phyloP scores from a whole-genome alignment of 1,284 basidiomycete genomes.

The Pseudozyma sp. region DNA sequence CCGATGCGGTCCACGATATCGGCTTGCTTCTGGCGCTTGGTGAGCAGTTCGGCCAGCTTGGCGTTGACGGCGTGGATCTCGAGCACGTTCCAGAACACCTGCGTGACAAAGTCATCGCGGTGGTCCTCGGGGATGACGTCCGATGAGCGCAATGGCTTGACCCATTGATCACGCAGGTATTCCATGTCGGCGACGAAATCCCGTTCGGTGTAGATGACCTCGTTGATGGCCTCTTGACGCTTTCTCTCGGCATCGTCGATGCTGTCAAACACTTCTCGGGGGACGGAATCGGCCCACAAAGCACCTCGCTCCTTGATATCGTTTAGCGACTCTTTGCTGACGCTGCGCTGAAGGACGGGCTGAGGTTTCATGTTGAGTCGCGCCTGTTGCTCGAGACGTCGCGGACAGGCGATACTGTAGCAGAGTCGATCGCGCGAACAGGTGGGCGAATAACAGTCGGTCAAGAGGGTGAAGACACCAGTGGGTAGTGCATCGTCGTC shows the following conservation, averaged over 20 bases:
- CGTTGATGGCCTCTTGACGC: constrained; percentile 98
- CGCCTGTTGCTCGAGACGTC: constrained; percentile 92
- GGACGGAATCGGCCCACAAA: constrained; percentile 97
- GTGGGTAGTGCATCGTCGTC: constrained; percentile 79
- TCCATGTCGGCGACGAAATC: constrained; percentile 98
- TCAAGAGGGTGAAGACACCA: constrained; percentile 95
- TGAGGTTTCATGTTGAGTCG: constrained; percentile 87
- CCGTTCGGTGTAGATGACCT: constrained; percentile 97
- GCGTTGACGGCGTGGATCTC: constrained; percentile 94
- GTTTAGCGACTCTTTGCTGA: constrained; percentile 83
- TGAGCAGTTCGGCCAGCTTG: constrained; percentile 88
- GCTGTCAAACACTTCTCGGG: constrained; percentile 90
- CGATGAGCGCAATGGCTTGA: constrained; percentile 80
- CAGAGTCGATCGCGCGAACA: constrained; percentile 92
- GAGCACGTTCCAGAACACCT: constrained; percentile 98
- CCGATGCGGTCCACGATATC: constrained; percentile 92
- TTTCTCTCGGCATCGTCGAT: constrained; percentile 93
- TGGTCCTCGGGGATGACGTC: constrained; percentile 83
- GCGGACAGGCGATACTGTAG: constrained; percentile 95
- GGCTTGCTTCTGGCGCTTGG: constrained; percentile 92
- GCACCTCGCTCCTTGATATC: constrained; percentile 78
- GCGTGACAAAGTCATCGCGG: constrained; percentile 86
- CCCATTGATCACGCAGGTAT: constrained; percentile 92
- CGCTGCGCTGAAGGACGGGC: constrained; percentile 79
- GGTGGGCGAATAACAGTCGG: constrained; percentile 97